Conservation (phyloP, 805 yeast species). For the Zygotorulaspora danielsina region DNA sequence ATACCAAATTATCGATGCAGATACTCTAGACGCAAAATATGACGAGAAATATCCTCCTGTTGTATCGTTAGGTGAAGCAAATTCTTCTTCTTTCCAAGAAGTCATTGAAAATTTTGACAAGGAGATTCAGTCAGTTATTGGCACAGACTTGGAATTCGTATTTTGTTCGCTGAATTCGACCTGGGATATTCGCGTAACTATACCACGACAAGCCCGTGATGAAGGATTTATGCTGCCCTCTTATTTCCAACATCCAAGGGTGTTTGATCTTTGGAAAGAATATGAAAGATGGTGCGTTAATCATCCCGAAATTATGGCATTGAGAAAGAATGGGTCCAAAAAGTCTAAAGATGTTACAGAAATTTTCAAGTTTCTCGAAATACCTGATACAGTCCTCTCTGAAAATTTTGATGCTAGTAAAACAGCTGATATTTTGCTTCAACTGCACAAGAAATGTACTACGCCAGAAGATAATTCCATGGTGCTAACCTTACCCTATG, state of each 20-base stretch:
- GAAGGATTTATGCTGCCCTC: constrained; percentile 66
- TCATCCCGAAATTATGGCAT: constrained; percentile 40
- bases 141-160: constrained; percentile 47
- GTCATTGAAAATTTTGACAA: constrained; percentile 55
- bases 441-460: constrained; percentile 37
- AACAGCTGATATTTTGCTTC: constrained; percentile 27
- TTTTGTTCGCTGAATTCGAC: constrained; percentile 61
- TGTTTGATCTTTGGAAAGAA: constrained; percentile 74
- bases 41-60: constrained; percentile 46
- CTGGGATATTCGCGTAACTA: constrained; percentile 70
- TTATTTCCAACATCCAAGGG: constrained; percentile 68
- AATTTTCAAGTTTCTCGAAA: constrained; percentile 15
- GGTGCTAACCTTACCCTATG: constrained; percentile 70
- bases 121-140: constrained; percentile 43
- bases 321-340: constrained; percentile 13
- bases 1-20: constrained; percentile 60
- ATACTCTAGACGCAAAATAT: constrained; percentile 41
- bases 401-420: constrained; percentile 13
- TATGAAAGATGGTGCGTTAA: constrained; percentile 66
- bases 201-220: constrained; percentile 79
- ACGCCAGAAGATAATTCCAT: constrained; percentile 46
- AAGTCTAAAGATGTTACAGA: constrained; percentile 11
- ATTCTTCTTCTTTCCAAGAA: constrained; percentile 50
- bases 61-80: constrained; percentile 56
- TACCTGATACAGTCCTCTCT: constrained; percentile 2